phyloP scores from a whole-genome alignment of 148 eudicot species.

The Chenopodium formosanum region DNA sequence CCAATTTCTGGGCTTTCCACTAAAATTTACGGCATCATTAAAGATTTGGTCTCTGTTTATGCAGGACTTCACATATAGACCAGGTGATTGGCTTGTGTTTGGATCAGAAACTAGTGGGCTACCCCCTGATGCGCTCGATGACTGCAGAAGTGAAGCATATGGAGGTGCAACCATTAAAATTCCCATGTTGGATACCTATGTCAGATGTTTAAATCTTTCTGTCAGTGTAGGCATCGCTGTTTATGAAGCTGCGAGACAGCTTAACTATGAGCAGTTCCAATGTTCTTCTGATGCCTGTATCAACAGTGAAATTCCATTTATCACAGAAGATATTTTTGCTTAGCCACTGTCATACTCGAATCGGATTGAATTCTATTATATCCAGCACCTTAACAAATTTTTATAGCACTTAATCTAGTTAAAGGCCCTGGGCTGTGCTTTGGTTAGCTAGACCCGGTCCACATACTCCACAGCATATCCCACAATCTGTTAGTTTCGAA shows the following conservation, averaged over 20 bases:
- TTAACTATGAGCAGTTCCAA: constrained; percentile 79
- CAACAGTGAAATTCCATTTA: constrained; percentile 33
- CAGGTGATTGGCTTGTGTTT: constrained; percentile 93
- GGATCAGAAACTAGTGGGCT: constrained; percentile 92
- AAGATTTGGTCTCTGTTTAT: constrained; percentile 1
- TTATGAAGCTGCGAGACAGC: constrained; percentile 91
- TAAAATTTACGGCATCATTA: neutral
- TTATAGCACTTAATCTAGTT: neutral
- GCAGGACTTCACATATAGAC: constrained; percentile 77
- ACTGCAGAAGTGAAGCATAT: constrained; percentile 58
- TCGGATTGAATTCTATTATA: neutral
- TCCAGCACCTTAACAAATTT: neutral
- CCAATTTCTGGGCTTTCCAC: neutral
- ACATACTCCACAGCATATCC: too few species aligned
- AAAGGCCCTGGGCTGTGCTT: too few species aligned
- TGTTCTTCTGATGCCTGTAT: constrained; percentile 35
- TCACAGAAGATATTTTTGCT: constrained; percentile 77
- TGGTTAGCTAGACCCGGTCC: too few species aligned
- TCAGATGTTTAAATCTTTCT: constrained; percentile 89
- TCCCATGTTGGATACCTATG: constrained; percentile 94
- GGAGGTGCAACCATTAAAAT: constrained; percentile 78
- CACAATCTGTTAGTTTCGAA: too few species aligned
- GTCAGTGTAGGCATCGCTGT: constrained; percentile 96
- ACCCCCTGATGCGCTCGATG: constrained; percentile 71
- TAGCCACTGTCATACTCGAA: constrained; percentile 20